Evolutionary conservation across 1,284 basidiomycete genomes (phyloP), one percentile per base, ranked within the genome.

Genomic region (Puccinia coronata): DNA sequence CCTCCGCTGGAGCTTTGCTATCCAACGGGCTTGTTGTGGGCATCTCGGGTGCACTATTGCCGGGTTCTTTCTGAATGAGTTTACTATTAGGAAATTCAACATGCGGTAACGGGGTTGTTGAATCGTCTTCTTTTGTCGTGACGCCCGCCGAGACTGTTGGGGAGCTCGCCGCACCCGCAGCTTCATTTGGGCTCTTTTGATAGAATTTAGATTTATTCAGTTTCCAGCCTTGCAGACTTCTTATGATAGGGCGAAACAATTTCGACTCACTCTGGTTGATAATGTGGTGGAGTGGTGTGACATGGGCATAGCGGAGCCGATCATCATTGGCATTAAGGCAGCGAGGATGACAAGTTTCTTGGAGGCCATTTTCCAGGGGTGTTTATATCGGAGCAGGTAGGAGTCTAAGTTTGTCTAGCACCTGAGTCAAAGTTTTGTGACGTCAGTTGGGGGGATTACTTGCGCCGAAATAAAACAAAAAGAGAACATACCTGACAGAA

Each of bases 341-440:
- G n/a, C 55, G n/a, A 57, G 55, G n/a, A 57, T 57, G n/a, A 57
- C n/a, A 25, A 57, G 55, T 5, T 57, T 57, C 55, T 57, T 57
- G 55, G 28, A 25, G 8, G 55, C 55, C 55, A 57, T 57, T 25
- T 57, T 31, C 55, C 1, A 57, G n/a, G n/a, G 28, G 55, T 25
- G 6, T 6, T 25, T 25, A 28, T 2, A 28, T 31, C 55, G 3
- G 16, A 9, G 55, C 25, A 31, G n/a, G 55, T 31, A 4, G 51
- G 23, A 53, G 51, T 53, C 14, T 18, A 11, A n/a, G 4, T n/a
- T 11, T 4, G 55, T 28, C 4, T 57, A 28, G 55, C 2, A 28
- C 6, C 55, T 8, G 23, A 18, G n/a, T 6, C 8, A 57, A 3
- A 2, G 4, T 57, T 9, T 20, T 51, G 18, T 9, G 18, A 20